Conservation (phyloP, 2,329 filamentous ascomycete genomes). For the Phyllosticta paracitricarpa region DNA sequence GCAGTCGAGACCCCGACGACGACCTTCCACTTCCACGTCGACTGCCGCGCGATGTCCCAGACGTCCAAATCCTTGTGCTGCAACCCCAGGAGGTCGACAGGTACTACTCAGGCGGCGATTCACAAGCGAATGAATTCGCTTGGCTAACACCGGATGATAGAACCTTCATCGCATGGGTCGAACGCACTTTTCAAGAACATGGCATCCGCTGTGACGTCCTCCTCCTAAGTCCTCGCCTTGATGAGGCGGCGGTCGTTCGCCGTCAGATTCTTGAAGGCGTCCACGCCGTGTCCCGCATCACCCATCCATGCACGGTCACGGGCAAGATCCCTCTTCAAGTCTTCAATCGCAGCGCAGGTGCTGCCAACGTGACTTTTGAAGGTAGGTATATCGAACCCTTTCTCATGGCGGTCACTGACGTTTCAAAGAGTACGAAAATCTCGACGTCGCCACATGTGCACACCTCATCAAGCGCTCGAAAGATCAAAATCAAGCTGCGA, state of each 20-base stretch:
- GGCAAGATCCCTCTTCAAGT: slow-evolving; percentile 73
- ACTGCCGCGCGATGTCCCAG: slow-evolving; percentile 66
- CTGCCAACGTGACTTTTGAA: slow-evolving; percentile 69
- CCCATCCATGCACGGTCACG: slow-evolving; percentile 36
- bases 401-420: slow-evolving; percentile 14
- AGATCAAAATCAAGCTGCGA: slow-evolving; percentile 24
- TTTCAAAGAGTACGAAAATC: slow-evolving; percentile 61
- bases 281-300: slow-evolving; percentile 54
- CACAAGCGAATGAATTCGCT: slow-evolving; percentile 5
- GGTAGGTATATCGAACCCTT: slow-evolving; percentile 29
- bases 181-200: slow-evolving; percentile 61
- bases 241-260: slow-evolving; percentile 69
- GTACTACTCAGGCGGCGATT: slow-evolving; percentile 5
- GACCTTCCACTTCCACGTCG: slow-evolving; percentile 64
- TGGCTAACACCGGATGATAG: slow-evolving; percentile 23
- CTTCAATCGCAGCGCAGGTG: slow-evolving; percentile 70
- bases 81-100: slow-evolving; percentile 48
- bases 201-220: slow-evolving; percentile 70
- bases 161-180: slow-evolving; percentile 75
- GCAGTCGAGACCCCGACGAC: slow-evolving; percentile 40
- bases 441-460: slow-evolving; percentile 68
- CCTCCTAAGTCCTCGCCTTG: slow-evolving; percentile 65
- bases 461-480: slow-evolving; percentile 71
- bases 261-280: slow-evolving; percentile 84
- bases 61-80: slow-evolving; percentile 78